Percentiles rank a stretch among this genome's conserved stretches.
Evolutionary conservation across 371 early-diverging fungal species (phyloP).

Genomic region (Polyrhizophydium stewartii): DNA sequence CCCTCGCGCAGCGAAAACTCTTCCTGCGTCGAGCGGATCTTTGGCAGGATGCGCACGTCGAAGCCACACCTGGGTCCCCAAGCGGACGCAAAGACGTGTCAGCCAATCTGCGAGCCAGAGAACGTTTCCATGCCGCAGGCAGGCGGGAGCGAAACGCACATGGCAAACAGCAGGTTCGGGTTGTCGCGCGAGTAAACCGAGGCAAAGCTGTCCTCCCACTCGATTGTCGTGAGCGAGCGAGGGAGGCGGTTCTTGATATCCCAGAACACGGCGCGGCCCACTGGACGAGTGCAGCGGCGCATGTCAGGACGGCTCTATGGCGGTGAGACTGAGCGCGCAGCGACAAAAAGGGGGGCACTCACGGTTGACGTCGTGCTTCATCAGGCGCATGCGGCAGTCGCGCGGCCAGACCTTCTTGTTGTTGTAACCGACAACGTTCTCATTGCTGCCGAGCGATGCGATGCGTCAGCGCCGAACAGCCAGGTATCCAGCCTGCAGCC

Average conservation of each 20-base stretch:
- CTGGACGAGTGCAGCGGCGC: background rate
- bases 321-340: background rate
- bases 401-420: conserved; percentile 95
- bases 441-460: no score
- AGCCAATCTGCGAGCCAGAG: background rate
- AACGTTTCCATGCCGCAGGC: no score
- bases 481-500: no score
- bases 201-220: conserved; percentile 95
- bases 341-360: conserved; percentile 4
- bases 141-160: no score
- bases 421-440: conserved; percentile 97
- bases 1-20: conserved; percentile 92
- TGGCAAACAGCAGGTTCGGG: conserved; percentile 88
- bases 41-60: conserved; percentile 87
- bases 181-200: conserved; percentile 96
- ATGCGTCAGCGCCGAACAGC: no score
- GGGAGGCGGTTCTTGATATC: conserved; percentile 97
- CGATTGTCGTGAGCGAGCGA: conserved; percentile 92
- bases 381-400: conserved; percentile 97
- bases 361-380: conserved; percentile 95
- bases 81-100: background rate
- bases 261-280: conserved; percentile 96
- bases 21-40: conserved; percentile 77
- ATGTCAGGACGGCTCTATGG: background rate
- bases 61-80: conserved; percentile 69